A percentile compares a stretch with the other conserved stretches of the same genome.
Evolutionary conservation across 495 filamentous ascomycete species (phyloP).

Genomic region (Chaetomidium leptoderma): DNA sequence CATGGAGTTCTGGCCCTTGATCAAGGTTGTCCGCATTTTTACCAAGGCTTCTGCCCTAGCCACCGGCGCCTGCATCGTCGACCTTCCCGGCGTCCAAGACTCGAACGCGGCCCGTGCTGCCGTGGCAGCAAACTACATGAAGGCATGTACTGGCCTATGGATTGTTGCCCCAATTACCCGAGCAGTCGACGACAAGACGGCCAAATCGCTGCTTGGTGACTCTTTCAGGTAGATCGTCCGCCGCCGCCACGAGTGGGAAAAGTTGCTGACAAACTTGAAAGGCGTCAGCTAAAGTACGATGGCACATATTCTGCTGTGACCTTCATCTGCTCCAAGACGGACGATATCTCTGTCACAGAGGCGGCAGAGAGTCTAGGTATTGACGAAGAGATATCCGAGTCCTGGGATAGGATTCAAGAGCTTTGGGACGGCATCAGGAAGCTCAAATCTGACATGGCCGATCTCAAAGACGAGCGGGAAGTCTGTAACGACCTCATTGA

Average conservation of each 20-base stretch:
- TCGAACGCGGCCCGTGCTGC: conserved; percentile 60
- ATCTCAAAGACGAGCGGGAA: conserved; percentile 33
- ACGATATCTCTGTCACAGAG: conserved; percentile 54
- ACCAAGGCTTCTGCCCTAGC: conserved; percentile 55
- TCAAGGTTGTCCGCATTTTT: conserved; percentile 59
- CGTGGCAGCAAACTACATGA: conserved; percentile 60
- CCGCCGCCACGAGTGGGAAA: neutral
- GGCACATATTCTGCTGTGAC: conserved; percentile 54
- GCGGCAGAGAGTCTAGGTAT: conserved; percentile 36
- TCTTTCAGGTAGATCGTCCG: conserved; percentile 43
- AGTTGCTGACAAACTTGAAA: neutral
- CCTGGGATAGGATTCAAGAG: conserved; percentile 17
- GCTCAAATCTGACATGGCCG: conserved; percentile 41
- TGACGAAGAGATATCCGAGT: conserved; percentile 41
- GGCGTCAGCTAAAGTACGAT: conserved; percentile 61
- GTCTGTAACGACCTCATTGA: conserved; percentile 16
- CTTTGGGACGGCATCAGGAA: conserved; percentile 25
- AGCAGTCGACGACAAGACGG: conserved; percentile 63
- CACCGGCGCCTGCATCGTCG: conserved; percentile 63
- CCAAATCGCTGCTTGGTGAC: conserved; percentile 57
- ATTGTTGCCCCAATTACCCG: conserved; percentile 63
- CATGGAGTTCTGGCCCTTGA: conserved; percentile 62
- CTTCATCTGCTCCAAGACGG: conserved; percentile 66
- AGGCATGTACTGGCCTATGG: conserved; percentile 51
- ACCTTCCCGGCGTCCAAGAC: conserved; percentile 62